Evolutionary conservation across 2,329 filamentous ascomycete species (phyloP), one percentile per base, ranked within the genome.

Genomic region (Hypoxylon sp.): DNA sequence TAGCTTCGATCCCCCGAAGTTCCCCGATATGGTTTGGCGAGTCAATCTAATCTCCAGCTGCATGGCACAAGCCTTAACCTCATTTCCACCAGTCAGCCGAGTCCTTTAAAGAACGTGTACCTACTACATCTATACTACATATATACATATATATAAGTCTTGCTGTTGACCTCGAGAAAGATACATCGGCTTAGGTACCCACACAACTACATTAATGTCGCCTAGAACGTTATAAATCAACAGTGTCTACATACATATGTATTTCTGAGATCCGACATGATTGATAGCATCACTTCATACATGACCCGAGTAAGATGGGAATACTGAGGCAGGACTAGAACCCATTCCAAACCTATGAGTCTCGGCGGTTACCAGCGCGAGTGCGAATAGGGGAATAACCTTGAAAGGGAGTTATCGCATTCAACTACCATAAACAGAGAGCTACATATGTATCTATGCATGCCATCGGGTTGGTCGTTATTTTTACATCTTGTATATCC

Each of bases 41-140:
- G 26, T 46, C 44, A 48, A 33, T 31, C 35, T 44, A 17, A 48
- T 47, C 50, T 44, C 52, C 46, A 57, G 35, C n/a, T 22, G n/a
- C 22, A 53, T 47, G 37, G 19, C 22, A 11, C 22, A 11, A 17
- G 26, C n/a, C 37, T 10, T 48, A 39, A 26, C n/a, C 17, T 44
- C 42, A 55, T 48, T 67, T 50, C 33, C 24, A 62, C 65, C 65
- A 68, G 52, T 68, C 39, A 62, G 47, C 56, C 58, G n/a, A 22
- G 10, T 46, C 33, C 56, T 47, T 47, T 14, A 10, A 19, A n/a
- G 44, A 68, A 65, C 65, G 65, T 67, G 59, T 55, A 33, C 57
- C 60, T 26, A 26, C 26, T 26, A 26, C 5, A 26, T 6, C 1
- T 4, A 26, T 26, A 26, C 6, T 26, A 26, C 26, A 26, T 26